A percentile compares a stretch with the other conserved stretches of the same genome.
Evolutionary conservation across 305 asterid genomes (phyloP).

Genomic region (Solanum aculeatissimum): DNA sequence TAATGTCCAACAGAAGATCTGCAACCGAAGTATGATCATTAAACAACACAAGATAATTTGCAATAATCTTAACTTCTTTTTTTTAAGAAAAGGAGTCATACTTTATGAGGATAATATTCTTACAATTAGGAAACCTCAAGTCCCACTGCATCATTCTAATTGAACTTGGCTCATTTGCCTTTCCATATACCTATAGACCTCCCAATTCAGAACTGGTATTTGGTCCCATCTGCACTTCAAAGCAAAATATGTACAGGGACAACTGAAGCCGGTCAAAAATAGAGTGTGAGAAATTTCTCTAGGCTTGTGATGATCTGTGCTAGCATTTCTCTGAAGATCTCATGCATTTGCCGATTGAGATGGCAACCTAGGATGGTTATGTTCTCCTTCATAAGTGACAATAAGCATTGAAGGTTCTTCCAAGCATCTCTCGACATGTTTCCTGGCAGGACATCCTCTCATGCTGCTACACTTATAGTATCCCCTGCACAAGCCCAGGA

Average conservation of each 20-base stretch:
- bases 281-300: not conserved
- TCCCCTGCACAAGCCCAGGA: slow-evolving; percentile 40
- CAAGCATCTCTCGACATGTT: slow-evolving; percentile 82
- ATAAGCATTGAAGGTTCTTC: slow-evolving; percentile 85
- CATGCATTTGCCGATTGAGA: slow-evolving; percentile 57
- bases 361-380: slow-evolving; percentile 64
- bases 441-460: slow-evolving; percentile 95
- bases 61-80: not conserved
- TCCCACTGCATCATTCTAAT: not conserved
- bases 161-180: not conserved
- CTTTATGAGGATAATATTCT: not conserved
- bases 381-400: slow-evolving; percentile 88
- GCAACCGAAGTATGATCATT: not conserved
- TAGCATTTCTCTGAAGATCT: not conserved
- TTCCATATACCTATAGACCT: not conserved
- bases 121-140: not conserved
- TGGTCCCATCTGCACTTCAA: slow-evolving; percentile 11
- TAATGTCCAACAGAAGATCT: not conserved
- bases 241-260: slow-evolving; percentile 21
- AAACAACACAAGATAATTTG: not conserved
- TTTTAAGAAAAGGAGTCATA: not conserved
- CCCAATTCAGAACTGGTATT: slow-evolving; percentile 11
- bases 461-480: slow-evolving; percentile 90
- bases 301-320: not conserved
- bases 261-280: slow-evolving; percentile 8